These are phyloP conservation scores for Lactarius vividus DNA, from an alignment of 768 basidiomycete genomes.

Conservation along the genomic window DNA sequence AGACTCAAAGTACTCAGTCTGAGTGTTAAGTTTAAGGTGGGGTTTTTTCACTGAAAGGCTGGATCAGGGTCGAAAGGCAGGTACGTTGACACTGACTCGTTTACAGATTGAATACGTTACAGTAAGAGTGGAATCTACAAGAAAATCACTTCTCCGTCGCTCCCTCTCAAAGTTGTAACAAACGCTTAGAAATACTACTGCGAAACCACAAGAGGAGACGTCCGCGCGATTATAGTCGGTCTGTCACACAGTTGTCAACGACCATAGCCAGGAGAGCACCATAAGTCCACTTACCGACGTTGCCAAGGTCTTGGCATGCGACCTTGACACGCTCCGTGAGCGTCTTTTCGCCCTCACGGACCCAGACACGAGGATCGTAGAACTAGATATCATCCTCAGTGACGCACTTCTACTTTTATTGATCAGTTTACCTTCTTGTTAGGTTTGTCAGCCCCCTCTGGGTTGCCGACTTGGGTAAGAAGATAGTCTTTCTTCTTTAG, in stretches of 20 bases:
- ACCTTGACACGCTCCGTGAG: conserved; percentile 83
- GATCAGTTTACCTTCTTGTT: conserved; percentile 84
- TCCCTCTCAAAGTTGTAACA: not conserved
- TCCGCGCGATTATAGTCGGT: conserved; percentile 8
- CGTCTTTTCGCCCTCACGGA: conserved; percentile 97
- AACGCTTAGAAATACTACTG: not conserved
- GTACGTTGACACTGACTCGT: no score
- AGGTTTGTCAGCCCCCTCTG: conserved; percentile 93
- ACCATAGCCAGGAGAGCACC: not conserved
- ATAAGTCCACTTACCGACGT: conserved; percentile 31
- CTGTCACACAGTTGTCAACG: conserved; percentile 1
- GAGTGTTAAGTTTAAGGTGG: no score
- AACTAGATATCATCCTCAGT: conserved; percentile 43
- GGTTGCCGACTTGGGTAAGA: conserved; percentile 91
- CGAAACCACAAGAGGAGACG: not conserved
- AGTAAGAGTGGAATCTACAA: conserved; percentile 11
- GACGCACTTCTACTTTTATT: not conserved
- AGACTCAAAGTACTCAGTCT: no score
- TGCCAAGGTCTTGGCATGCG: conserved; percentile 89
- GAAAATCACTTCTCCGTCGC: not conserved
- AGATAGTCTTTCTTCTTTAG: conserved; percentile 85
- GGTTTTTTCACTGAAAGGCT: no score
- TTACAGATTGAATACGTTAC: not conserved
- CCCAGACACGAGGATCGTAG: conserved; percentile 98
- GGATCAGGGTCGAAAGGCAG: no score